Percentiles rank a stretch among this genome's conserved stretches.
phyloP scores from a whole-genome alignment of 2,329 filamentous ascomycete genomes.

The Stagonosporopsis vannaccii region DNA sequence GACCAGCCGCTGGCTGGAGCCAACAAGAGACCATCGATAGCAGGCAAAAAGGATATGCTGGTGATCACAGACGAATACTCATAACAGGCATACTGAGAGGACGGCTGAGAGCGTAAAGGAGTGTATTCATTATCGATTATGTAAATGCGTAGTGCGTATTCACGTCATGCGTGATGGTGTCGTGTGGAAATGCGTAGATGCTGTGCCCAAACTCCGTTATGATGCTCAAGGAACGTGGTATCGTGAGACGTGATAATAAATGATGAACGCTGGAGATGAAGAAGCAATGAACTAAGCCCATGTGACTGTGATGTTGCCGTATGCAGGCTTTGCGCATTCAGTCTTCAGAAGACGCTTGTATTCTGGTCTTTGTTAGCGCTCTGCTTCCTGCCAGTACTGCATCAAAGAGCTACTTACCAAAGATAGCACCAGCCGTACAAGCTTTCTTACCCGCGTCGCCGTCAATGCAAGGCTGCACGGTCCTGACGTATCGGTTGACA shows the following conservation, averaged over 20 bases:
- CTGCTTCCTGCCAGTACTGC: background rate
- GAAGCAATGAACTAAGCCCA: slow-evolving; percentile 4
- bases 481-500: slow-evolving; percentile 23
- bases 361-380: slow-evolving; percentile 21
- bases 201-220: slow-evolving; percentile 17
- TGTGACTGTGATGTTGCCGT: slow-evolving; percentile 21
- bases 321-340: slow-evolving; percentile 20
- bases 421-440: slow-evolving; percentile 27
- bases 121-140: slow-evolving; percentile 21
- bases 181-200: slow-evolving; percentile 17
- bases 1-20: background rate
- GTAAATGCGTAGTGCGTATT: slow-evolving; percentile 16
- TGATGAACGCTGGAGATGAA: slow-evolving; percentile 6
- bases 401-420: slow-evolving; percentile 14
- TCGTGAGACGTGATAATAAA: slow-evolving; percentile 12
- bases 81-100: background rate
- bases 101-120: slow-evolving; percentile 13
- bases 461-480: slow-evolving; percentile 30
- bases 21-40: background rate
- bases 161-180: slow-evolving; percentile 9
- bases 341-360: slow-evolving; percentile 25
- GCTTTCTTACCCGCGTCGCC: slow-evolving; percentile 13
- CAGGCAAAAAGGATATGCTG: background rate
- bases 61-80: background rate
- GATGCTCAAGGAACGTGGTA: slow-evolving; percentile 19